phyloP scores from a whole-genome alignment of 805 yeast genomes.

The Candida parachauliodes region DNA sequence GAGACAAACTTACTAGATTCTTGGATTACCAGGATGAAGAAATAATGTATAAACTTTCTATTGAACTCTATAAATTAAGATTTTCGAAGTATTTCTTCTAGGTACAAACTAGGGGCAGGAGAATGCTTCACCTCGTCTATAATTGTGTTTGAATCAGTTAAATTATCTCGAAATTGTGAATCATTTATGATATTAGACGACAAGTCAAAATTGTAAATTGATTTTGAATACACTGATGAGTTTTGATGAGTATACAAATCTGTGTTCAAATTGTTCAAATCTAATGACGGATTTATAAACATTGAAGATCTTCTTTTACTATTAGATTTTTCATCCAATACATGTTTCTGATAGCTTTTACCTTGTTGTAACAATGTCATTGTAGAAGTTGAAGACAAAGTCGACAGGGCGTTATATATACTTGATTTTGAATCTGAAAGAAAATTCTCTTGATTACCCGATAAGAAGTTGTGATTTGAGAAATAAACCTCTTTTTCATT shows the following conservation, averaged over 20 bases:
- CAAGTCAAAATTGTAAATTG: background rate
- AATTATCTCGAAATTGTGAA: background rate
- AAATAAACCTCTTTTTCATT: slow-evolving; percentile 30
- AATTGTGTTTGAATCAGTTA: background rate
- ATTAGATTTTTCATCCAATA: background rate
- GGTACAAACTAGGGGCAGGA: background rate
- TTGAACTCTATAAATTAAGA: too few species aligned
- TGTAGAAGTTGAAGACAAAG: slow-evolving; percentile 3
- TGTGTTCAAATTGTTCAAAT: background rate
- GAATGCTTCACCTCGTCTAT: background rate
- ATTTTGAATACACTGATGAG: background rate
- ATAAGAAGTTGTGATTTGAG: background rate
- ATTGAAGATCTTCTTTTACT: slow-evolving; percentile 1
- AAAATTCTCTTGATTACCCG: background rate
- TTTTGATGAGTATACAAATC: background rate
- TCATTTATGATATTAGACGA: background rate
- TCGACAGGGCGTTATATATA: slow-evolving; percentile 1
- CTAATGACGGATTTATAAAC: slow-evolving; percentile 6
- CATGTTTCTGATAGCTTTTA: background rate
- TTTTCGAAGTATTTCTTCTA: slow-evolving; percentile 4
- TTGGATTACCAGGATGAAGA: slow-evolving; percentile 24
- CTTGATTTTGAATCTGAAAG: background rate
- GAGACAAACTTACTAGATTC: slow-evolving; percentile 37
- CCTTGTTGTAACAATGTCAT: background rate
- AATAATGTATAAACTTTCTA: too few species aligned